Conservation (phyloP, 768 basidiomycete species). For the Suillus clintonianus region DNA sequence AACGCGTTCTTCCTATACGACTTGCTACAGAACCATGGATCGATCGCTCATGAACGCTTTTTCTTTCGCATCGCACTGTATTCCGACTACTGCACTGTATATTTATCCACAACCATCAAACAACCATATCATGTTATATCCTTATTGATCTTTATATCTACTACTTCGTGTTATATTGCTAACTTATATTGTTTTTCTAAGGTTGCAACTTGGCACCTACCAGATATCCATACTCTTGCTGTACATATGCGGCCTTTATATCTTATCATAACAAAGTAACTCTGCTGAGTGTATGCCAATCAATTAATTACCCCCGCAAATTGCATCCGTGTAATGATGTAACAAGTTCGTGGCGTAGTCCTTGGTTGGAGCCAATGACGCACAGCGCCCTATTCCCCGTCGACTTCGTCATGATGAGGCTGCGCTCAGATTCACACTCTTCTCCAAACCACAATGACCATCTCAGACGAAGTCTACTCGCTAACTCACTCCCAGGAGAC, state of each 20-base stretch:
- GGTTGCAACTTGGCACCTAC: neutral
- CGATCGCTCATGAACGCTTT: conserved; percentile 22
- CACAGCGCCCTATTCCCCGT: too few species aligned
- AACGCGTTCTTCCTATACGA: conserved; percentile 56
- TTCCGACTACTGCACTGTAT: neutral
- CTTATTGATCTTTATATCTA: neutral
- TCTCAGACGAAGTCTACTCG: conserved; percentile 33
- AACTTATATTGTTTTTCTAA: neutral
- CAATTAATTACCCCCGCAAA: too few species aligned
- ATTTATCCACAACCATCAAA: neutral
- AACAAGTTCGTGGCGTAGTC: neutral
- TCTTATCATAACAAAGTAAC: neutral
- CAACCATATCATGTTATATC: neutral
- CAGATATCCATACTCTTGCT: neutral
- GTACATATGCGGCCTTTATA: neutral
- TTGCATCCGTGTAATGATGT: too few species aligned
- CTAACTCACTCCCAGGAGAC: conserved; percentile 36
- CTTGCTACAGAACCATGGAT: conserved; percentile 63
- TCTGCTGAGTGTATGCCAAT: too few species aligned
- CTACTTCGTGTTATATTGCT: neutral
- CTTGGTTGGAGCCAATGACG: neutral
- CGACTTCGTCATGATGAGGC: neutral
- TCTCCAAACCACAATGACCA: conserved; percentile 7
- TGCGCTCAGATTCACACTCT: neutral
- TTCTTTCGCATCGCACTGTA: neutral